A percentile compares a stretch with the other conserved stretches of the same genome.
phyloP scores from a whole-genome alignment of 2,329 filamentous ascomycete genomes.

The Diaporthe sp. region DNA sequence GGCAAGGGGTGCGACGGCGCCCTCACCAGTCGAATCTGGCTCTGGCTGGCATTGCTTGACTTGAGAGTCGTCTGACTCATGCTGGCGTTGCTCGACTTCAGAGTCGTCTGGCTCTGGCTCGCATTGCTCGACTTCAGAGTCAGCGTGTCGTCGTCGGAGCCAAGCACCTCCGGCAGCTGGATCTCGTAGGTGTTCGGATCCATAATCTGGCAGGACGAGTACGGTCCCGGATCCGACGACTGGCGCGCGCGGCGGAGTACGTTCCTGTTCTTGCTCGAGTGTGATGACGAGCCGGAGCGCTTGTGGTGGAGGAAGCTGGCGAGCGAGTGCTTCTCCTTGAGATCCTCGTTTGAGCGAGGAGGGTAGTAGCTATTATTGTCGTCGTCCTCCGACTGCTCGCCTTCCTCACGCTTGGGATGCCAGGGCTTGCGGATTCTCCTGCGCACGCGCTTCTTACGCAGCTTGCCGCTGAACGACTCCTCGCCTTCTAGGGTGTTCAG shows the following conservation, averaged over 20 bases:
- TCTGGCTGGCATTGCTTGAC: conserved; percentile 16
- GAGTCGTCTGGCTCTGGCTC: conserved; percentile 38
- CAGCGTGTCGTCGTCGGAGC: conserved; percentile 41
- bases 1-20: conserved; percentile 27
- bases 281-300: conserved; percentile 30
- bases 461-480: conserved; percentile 49
- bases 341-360: conserved; percentile 40
- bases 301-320: conserved; percentile 33
- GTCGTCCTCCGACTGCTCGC: conserved; percentile 39
- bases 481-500: conserved; percentile 8
- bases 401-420: conserved; percentile 43
- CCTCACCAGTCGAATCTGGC: conserved; percentile 30
- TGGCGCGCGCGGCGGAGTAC: conserved; percentile 31
- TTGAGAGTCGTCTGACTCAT: conserved; percentile 35
- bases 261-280: conserved; percentile 27
- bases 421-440: conserved; percentile 49
- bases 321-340: conserved; percentile 33
- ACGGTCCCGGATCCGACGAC: conserved; percentile 33
- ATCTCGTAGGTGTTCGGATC: conserved; percentile 34
- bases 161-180: conserved; percentile 41
- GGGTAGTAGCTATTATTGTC: conserved; percentile 37
- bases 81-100: conserved; percentile 26
- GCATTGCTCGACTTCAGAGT: conserved; percentile 25
- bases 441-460: conserved; percentile 57
- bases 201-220: conserved; percentile 25